Conservation (phyloP, 2,329 filamentous ascomycete species). For the Stachybotrys elegans region DNA sequence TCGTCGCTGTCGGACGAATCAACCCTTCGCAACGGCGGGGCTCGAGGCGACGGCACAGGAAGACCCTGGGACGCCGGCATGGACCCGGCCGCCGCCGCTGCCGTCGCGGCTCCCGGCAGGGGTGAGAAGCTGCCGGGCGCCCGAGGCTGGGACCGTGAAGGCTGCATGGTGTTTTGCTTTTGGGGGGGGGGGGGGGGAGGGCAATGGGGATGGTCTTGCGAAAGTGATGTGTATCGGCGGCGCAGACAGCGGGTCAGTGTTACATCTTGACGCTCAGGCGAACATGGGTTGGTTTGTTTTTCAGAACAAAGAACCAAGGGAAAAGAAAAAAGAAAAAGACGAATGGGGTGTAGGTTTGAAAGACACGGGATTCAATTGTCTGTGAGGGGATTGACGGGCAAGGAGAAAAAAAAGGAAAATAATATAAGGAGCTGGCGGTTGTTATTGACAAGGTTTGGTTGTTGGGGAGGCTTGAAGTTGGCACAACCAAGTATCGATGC, state of each 20-base stretch:
- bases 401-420: too few species aligned
- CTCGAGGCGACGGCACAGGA: slow-evolving; percentile 16
- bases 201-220: background rate
- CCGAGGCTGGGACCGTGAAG: slow-evolving; percentile 38
- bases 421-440: too few species aligned
- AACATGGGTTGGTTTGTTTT: too few species aligned
- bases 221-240: slow-evolving; percentile 18
- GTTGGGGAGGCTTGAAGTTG: too few species aligned
- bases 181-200: slow-evolving; percentile 15
- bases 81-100: slow-evolving; percentile 11
- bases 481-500: too few species aligned
- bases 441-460: too few species aligned
- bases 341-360: too few species aligned
- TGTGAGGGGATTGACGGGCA: too few species aligned
- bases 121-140: slow-evolving; percentile 54
- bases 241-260: too few species aligned
- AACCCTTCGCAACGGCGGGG: slow-evolving; percentile 28
- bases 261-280: slow-evolving; percentile 38
- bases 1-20: slow-evolving; percentile 24
- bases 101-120: slow-evolving; percentile 30
- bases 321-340: too few species aligned
- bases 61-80: slow-evolving; percentile 12
- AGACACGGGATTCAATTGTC: too few species aligned
- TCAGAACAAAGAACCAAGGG: too few species aligned
- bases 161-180: slow-evolving; percentile 44